Base-by-base conservation (phyloP, 306 rosid species). In the Acacia acuminata region DNA sequence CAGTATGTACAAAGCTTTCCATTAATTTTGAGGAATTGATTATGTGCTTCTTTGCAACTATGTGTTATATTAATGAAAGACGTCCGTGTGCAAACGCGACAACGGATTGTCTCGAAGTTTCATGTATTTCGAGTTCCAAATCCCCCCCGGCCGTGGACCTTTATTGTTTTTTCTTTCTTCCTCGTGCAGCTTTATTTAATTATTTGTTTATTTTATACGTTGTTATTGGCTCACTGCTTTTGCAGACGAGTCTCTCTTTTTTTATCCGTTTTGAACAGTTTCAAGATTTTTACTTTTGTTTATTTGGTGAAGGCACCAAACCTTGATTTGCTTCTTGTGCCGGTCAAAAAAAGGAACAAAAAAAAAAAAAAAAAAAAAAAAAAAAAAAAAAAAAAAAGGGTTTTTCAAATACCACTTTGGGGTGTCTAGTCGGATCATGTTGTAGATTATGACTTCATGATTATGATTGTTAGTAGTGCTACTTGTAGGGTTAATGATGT, bases 41-140 rank as follows among this genome's bases (percentile, higher is more conserved):
- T 6, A 6, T 79, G 40, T 22, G 44, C 20, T 10, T 30, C 4
- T 16, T 4, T 16, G 56, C 19, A 16, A 15, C 38, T 6, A 6
- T 5, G 6, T 50, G n/a, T 73, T 82, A 38, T 38, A 38, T 38
- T 38, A 77, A 58, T 44, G 78, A 60, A 74, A 55, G 63, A 44
- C 19, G 50, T 70, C 42, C 70, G 79, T 65, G 86, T 48, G 83
- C 34, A 80, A 75, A 73, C 72, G 80, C 84, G 88, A 83, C 86
- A 84, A 86, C 81, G 81, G 86, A 79, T 79, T 75, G 47, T 79
- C 86, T 76, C 60, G 84, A 60, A 82, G 83, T 72, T 71, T 47
- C 78, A 82, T 64, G 78, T 73, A 68, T 81, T 82, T 79, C 60
- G 78, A 75, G 75, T 60, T 72, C 85, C 86, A 79, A 76, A 8